Evolutionary conservation across 2,329 filamentous ascomycete genomes (phyloP).

Genomic region (Phaeosphaeriaceae sp.): DNA sequence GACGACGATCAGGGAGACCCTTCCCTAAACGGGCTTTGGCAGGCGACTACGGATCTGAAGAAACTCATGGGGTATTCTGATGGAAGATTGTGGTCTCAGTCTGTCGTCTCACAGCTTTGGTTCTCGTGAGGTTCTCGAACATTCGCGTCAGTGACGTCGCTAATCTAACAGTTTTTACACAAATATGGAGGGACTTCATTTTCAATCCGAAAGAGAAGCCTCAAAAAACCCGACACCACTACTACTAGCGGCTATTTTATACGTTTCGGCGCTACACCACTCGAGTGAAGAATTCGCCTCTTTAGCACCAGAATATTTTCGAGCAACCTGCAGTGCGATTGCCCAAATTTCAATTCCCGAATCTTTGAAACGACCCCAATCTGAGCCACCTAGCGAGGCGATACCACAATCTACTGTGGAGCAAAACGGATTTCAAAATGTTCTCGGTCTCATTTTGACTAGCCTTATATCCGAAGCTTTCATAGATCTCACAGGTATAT

Average conservation of each 20-base stretch:
- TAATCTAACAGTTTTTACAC: slow-evolving; percentile 50
- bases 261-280: slow-evolving; percentile 47
- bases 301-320: slow-evolving; percentile 50
- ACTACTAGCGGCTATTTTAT: slow-evolving; percentile 54
- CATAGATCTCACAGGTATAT: slow-evolving; percentile 52
- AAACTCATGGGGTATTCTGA: slow-evolving; percentile 28
- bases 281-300: slow-evolving; percentile 42
- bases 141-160: not conserved
- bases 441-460: slow-evolving; percentile 52
- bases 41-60: slow-evolving; percentile 38
- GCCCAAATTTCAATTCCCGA: slow-evolving; percentile 50
- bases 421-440: slow-evolving; percentile 53
- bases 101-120: slow-evolving; percentile 46
- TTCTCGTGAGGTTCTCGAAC: slow-evolving; percentile 28
- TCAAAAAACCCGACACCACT: slow-evolving; percentile 54
- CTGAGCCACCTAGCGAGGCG: slow-evolving; percentile 20
- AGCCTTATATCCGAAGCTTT: slow-evolving; percentile 52
- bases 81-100: slow-evolving; percentile 42
- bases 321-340: slow-evolving; percentile 49
- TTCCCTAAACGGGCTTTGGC: slow-evolving; percentile 35
- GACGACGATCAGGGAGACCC: slow-evolving; percentile 19
- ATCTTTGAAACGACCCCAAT: not conserved
- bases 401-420: slow-evolving; percentile 27
- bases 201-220: slow-evolving; percentile 52
- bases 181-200: slow-evolving; percentile 55